A percentile compares a stretch with the other conserved stretches of the same genome.
Conservation (phyloP, 1,284 basidiomycete species). For the Thelephora terrestris region DNA sequence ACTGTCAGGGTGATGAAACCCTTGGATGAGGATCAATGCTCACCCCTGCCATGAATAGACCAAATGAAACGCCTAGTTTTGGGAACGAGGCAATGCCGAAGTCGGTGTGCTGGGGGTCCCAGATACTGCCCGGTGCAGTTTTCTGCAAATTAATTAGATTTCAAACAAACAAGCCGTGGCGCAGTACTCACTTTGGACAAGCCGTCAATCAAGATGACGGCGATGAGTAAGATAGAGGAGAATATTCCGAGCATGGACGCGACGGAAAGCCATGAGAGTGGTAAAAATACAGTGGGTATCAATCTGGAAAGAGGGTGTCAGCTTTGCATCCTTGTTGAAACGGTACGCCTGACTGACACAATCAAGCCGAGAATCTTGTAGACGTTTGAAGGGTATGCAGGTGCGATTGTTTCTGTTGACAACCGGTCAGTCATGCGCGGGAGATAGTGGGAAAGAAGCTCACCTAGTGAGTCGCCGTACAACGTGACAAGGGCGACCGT, state of each 20-base stretch:
- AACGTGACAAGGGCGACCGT: slow-evolving; percentile 82
- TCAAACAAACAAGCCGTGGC: neutral
- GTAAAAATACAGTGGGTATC: slow-evolving; percentile 77
- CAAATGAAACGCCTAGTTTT: slow-evolving; percentile 71
- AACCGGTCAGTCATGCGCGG: too few relatives aligned
- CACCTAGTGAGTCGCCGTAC: slow-evolving; percentile 77
- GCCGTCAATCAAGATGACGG: slow-evolving; percentile 81
- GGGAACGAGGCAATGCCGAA: slow-evolving; percentile 42
- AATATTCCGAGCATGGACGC: slow-evolving; percentile 79
- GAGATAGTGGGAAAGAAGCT: too few relatives aligned
- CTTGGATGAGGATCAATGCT: slow-evolving; percentile 17
- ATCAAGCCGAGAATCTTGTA: slow-evolving; percentile 72
- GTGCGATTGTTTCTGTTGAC: slow-evolving; percentile 37
- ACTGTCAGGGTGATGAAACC: neutral
- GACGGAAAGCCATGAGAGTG: slow-evolving; percentile 75
- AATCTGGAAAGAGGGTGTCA: slow-evolving; percentile 33
- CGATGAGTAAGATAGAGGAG: slow-evolving; percentile 69
- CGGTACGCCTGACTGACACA: slow-evolving; percentile 38
- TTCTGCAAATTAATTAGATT: neutral
- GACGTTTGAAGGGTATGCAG: slow-evolving; percentile 51
- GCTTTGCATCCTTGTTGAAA: neutral
- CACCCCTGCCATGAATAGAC: slow-evolving; percentile 92
- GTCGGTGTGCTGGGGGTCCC: slow-evolving; percentile 66
- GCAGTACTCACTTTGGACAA: slow-evolving; percentile 57
- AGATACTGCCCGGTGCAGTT: slow-evolving; percentile 65